phyloP scores from a whole-genome alignment of 345 rosid genomes.

The Toxicodendron radicans region DNA sequence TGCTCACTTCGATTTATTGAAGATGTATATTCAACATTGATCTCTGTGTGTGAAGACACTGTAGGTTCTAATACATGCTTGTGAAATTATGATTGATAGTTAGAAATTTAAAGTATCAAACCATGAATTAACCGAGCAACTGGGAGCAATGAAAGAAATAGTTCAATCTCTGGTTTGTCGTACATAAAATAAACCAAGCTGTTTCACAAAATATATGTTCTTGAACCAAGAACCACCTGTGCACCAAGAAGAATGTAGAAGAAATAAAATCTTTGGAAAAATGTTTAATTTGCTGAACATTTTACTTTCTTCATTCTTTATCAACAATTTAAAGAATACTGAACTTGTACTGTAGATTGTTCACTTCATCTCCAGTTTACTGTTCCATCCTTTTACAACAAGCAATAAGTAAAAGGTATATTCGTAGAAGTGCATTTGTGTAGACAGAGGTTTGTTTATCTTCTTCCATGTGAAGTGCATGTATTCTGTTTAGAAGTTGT shows the following conservation, averaged over 20 bases:
- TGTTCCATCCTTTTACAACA: background rate
- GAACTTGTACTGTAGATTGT: background rate
- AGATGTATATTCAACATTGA: background rate
- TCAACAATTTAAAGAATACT: background rate
- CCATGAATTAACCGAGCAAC: background rate
- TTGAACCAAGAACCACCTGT: background rate
- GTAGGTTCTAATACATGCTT: background rate
- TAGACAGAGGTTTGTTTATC: background rate
- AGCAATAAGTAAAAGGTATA: background rate
- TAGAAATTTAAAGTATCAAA: background rate
- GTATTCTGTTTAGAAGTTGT: background rate
- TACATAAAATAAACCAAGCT: slow-evolving; percentile 7
- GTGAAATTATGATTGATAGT: background rate
- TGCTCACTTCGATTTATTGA: background rate
- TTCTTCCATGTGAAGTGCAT: background rate
- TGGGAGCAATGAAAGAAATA: slow-evolving; percentile 4
- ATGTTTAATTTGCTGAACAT: background rate
- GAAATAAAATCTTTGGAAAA: background rate
- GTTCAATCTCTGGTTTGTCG: background rate
- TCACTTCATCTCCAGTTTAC: background rate
- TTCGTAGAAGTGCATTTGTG: background rate
- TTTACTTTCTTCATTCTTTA: background rate
- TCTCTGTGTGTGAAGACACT: background rate
- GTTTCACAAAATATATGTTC: background rate
- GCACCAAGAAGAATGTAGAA: background rate